A percentile compares a stretch with the other conserved stretches of the same genome.
phyloP scores from a whole-genome alignment of 257 asterid genomes.

The Nicotiana tabacum region DNA sequence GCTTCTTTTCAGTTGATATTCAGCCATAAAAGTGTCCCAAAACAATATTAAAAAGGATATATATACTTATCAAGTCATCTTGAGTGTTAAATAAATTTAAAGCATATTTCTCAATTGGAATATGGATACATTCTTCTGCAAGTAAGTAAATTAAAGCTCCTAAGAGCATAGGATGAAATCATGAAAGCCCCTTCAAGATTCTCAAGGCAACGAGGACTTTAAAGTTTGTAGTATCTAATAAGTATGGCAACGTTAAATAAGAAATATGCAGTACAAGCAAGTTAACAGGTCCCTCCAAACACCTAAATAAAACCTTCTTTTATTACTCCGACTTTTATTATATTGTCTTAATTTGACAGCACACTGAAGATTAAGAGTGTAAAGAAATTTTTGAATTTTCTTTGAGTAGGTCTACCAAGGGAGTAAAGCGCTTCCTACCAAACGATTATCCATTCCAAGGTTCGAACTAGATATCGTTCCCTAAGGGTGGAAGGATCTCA shows the following conservation, averaged over 20 bases:
- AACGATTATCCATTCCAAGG: too few relatives aligned
- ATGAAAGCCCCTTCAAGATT: constrained; percentile 9
- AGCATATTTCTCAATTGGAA: neutral
- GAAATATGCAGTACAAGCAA: constrained; percentile 19
- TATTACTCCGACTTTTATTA: constrained; percentile 19
- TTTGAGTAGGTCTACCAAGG: rapidly evolving
- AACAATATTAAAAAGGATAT: neutral
- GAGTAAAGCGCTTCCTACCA: constrained; percentile 16
- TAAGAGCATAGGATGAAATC: constrained; percentile 14
- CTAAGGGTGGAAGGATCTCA: too few relatives aligned
- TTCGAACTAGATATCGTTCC: too few relatives aligned
- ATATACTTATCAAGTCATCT: neutral
- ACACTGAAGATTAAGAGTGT: neutral
- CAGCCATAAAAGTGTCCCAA: too few relatives aligned
- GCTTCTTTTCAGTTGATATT: too few relatives aligned
- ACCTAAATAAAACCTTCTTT: neutral
- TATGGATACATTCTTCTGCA: constrained; percentile 7
- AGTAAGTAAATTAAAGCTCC: constrained; percentile 11
- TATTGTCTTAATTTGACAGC: neutral
- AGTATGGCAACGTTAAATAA: constrained; percentile 9
- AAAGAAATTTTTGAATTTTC: rapidly evolving
- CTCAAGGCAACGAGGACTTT: constrained; percentile 13
- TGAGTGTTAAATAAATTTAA: neutral
- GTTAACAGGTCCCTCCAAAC: constrained; percentile 3
- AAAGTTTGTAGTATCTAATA: constrained; percentile 11